phyloP scores from a whole-genome alignment of 108 stramenopile genomes.

The Nitzschia palea region DNA sequence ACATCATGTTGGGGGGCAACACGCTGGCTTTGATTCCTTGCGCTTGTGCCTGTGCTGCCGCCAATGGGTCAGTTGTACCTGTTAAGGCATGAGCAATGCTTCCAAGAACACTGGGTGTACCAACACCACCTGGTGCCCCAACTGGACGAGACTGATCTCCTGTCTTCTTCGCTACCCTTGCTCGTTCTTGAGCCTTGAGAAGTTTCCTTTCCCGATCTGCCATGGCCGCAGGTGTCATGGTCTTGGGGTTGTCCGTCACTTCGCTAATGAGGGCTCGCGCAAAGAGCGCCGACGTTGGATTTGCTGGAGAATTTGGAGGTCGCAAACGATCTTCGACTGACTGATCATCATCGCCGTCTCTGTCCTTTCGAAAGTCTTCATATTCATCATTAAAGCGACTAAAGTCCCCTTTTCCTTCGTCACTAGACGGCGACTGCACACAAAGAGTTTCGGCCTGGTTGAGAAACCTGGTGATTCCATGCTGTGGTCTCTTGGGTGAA shows the following conservation, averaged over 20 bases:
- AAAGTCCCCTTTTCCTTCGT: background rate
- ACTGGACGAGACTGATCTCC: slow-evolving; percentile 24
- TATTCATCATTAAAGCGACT: slow-evolving; percentile 30
- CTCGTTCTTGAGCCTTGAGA: slow-evolving; percentile 53
- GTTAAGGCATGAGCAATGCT: slow-evolving; percentile 48
- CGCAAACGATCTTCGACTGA: background rate
- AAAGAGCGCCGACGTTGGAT: slow-evolving; percentile 45
- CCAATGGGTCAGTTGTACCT: slow-evolving; percentile 17
- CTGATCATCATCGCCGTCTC: background rate
- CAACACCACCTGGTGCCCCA: slow-evolving; percentile 46
- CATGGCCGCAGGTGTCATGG: slow-evolving; percentile 57
- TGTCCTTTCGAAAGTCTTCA: slow-evolving; percentile 28
- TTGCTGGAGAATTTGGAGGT: slow-evolving; percentile 3
- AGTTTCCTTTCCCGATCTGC: slow-evolving; percentile 54
- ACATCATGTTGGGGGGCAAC: slow-evolving; percentile 42
- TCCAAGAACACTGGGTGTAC: slow-evolving; percentile 41
- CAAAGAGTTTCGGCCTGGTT: slow-evolving; percentile 18
- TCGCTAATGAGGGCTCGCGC: slow-evolving; percentile 57
- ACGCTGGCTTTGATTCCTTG: slow-evolving; percentile 9
- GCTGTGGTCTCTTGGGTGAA: background rate
- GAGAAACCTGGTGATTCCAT: background rate
- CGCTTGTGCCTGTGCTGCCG: slow-evolving; percentile 5
- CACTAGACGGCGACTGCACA: slow-evolving; percentile 25
- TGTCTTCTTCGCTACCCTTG: background rate
- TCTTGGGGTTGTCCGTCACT: slow-evolving; percentile 60